Base-by-base conservation (phyloP, 495 filamentous ascomycete species). In the Penicillium roqueforti region DNA sequence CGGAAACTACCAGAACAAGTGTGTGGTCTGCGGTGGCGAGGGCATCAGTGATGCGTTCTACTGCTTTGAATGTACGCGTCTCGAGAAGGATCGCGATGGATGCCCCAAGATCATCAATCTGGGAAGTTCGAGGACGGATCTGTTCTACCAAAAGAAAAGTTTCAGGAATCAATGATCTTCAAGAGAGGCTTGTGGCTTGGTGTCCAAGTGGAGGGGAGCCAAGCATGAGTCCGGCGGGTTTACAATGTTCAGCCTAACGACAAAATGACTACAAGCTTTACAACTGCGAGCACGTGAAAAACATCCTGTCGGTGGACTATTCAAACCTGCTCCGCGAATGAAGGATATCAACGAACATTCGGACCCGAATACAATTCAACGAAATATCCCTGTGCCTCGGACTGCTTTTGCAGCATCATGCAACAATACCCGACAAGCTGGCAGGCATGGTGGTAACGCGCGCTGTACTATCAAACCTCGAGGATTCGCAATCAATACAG, bases 1-100 rank as follows among this genome's bases (percentile, higher is more conserved):
- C 71, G 93, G 93, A 63, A 99, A 99, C 77, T 99, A 97, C 76
- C 93, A 97, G 77, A 99, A 99, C 74, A 99, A 99, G 69, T 99
- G 93, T 67, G 90, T 97, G 23, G 93, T 99, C 22, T 99, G 93
- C 71, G 93, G 93, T 73, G 93, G 93, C 58, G 93, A 99, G 77
- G 93, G 93, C 14, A 99, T 99, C 69, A 92, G 88, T 34, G 93
- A 99, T 68, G 93, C 93, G n/a, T 97, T 99, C 74, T 99, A 99
- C 76, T 99, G 93, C 80, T 97, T 96, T 67, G 95, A 99, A 68
- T 99, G 93, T 70, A 99, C 93, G 45, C 85, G 93, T 13, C 73
- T 99, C 2, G 93, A 99, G 71, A 97, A 97, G 72, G 93, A 99
- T 68, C 81, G 93, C 50, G 93, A 99, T 65, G 93, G 93, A 3